Conservation (phyloP, 176 grass and related monocot genomes). For the Pharus latifolius region DNA sequence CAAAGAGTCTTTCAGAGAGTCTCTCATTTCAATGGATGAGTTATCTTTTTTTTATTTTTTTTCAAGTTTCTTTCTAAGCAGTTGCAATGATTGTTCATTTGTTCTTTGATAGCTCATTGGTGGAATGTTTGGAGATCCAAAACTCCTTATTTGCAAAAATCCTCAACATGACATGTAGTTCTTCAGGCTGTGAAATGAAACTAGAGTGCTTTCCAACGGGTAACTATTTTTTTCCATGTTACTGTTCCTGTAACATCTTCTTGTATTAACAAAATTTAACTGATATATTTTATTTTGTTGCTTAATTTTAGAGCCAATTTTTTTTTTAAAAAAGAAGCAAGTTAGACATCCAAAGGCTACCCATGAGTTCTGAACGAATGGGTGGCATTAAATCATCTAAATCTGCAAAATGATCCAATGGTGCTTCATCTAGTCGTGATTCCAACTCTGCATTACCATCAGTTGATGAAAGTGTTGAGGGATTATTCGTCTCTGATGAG, state of each 20-base stretch:
- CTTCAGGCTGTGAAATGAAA: slow-evolving; percentile 17
- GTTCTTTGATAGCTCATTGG: background rate
- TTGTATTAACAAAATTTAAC: too few relatives aligned
- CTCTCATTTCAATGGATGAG: background rate
- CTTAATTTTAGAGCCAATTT: background rate
- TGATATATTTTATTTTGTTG: background rate
- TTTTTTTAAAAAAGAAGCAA: background rate
- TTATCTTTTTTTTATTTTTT: background rate
- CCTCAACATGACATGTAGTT: slow-evolving; percentile 7
- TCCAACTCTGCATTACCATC: background rate
- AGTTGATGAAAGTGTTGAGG: background rate
- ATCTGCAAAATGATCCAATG: background rate
- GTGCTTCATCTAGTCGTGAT: background rate
- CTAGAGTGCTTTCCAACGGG: slow-evolving; percentile 20
- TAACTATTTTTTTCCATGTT: background rate
- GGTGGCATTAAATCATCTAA: background rate
- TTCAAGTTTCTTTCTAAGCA: background rate
- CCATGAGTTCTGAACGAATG: background rate
- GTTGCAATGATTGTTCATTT: background rate
- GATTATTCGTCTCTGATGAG: background rate
- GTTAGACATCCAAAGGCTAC: background rate
- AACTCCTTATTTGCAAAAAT: slow-evolving; percentile 4
- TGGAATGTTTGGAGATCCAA: background rate
- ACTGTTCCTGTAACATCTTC: background rate
- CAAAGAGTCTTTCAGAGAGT: too few relatives aligned